phyloP scores from a whole-genome alignment of 129 eudicot species.

The Calendula officinalis region DNA sequence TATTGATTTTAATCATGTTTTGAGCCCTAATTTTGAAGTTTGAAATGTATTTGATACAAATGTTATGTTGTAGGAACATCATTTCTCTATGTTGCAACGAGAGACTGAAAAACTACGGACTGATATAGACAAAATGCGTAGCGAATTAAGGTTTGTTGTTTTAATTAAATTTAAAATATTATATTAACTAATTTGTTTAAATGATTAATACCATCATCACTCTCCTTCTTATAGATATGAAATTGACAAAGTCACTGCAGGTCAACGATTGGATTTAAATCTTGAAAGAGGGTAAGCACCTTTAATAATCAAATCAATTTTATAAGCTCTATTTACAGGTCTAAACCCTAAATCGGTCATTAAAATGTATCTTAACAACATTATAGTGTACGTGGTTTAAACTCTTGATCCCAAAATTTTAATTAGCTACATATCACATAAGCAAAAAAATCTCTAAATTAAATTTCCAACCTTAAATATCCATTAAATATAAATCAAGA shows the following conservation, averaged over 20 bases:
- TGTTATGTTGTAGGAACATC: conserved; percentile 61
- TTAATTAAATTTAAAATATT: background rate
- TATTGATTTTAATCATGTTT: no score
- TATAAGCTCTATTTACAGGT: no score
- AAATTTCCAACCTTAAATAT: no score
- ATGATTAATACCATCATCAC: background rate
- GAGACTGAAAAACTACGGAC: conserved; percentile 71
- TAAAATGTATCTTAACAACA: no score
- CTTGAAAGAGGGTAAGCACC: conserved; percentile 76
- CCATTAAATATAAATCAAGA: no score
- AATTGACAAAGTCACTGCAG: conserved; percentile 87
- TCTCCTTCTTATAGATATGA: conserved; percentile 58
- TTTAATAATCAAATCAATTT: background rate
- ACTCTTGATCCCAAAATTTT: no score
- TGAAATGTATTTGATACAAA: background rate
- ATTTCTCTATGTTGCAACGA: conserved; percentile 68
- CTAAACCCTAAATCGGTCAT: no score
- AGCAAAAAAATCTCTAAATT: no score
- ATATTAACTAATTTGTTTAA: no score
- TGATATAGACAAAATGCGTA: conserved; percentile 76
- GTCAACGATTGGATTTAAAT: conserved; percentile 80
- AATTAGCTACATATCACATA: no score
- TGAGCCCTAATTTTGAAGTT: no score
- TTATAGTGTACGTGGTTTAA: no score
- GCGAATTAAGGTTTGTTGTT: conserved; percentile 58